Percentiles rank a stretch among this genome's conserved stretches.
Conservation (phyloP, 2,329 filamentous ascomycete genomes). For the Aspergillus tanneri region DNA sequence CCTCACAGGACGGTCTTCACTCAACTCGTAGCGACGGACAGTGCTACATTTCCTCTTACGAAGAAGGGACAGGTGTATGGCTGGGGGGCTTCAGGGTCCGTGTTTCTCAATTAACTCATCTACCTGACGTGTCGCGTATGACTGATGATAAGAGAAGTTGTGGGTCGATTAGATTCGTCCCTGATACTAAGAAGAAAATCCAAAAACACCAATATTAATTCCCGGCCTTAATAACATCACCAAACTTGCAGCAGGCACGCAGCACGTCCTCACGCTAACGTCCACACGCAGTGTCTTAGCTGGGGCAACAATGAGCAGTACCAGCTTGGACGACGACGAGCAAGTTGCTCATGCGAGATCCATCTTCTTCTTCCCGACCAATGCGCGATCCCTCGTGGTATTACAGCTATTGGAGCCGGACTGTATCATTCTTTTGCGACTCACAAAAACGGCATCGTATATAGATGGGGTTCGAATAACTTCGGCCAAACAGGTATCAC, state of each 20-base stretch:
- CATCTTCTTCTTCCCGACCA: slow-evolving; percentile 52
- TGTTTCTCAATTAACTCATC: slow-evolving; percentile 12
- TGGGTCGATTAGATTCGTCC: slow-evolving; percentile 56
- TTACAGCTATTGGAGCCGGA: slow-evolving; percentile 41
- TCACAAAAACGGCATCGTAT: slow-evolving; percentile 45
- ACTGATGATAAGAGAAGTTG: slow-evolving; percentile 49
- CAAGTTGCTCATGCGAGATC: slow-evolving; percentile 53
- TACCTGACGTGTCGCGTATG: background rate
- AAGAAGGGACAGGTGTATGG: slow-evolving; percentile 74
- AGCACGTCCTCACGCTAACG: slow-evolving; percentile 70
- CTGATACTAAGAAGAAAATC: slow-evolving; percentile 37
- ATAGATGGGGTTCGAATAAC: slow-evolving; percentile 77
- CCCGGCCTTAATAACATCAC: slow-evolving; percentile 63
- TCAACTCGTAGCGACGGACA: slow-evolving; percentile 71
- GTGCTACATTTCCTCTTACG: slow-evolving; percentile 72
- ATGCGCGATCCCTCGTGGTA: slow-evolving; percentile 52
- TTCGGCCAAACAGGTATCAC: slow-evolving; percentile 70
- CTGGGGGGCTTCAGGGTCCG: slow-evolving; percentile 75
- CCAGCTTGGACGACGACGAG: slow-evolving; percentile 62
- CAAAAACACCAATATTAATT: slow-evolving; percentile 47
- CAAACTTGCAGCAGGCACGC: slow-evolving; percentile 64
- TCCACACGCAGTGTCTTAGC: slow-evolving; percentile 62
- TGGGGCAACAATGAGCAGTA: slow-evolving; percentile 74
- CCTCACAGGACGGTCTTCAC: slow-evolving; percentile 62
- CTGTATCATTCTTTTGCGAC: slow-evolving; percentile 51